Evolutionary conservation across 2,329 filamentous ascomycete genomes (phyloP), one percentile per base, ranked within the genome.

Genomic region (Fusarium sp.): DNA sequence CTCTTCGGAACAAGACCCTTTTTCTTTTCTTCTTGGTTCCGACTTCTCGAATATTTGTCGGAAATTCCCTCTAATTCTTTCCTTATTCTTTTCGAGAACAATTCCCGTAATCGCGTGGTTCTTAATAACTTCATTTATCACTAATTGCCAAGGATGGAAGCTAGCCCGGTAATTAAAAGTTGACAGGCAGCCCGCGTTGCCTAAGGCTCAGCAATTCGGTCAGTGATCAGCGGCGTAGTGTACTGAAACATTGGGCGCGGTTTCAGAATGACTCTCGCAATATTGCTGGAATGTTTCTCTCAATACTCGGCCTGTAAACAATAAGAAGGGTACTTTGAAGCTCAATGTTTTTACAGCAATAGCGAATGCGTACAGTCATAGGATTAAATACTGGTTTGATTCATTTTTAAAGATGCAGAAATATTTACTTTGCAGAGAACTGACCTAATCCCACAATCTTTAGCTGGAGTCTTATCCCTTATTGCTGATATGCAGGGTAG

Each of bases 261-360:
- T 66, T 66, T 66, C 62, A 66, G 25, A 29, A 29, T 47, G 54
- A 54, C 29, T 41, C 9, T 62, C 32, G 2, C 9, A 41, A 59
- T 32, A 2, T 22, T 3, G 6, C n/a, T 61, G 62, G 62, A 66
- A 66, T 65, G 59, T 43, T 57, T 40, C 38, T 11, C 3, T 8
- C 25, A 15, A 34, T 18, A 22, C 13, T 20, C 16, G 16, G 34
- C 5, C 6, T 38, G 34, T 38, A 29, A 40, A 43, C n/a, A 32
- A 25, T 9, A 13, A 9, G 10, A 8, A 44, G 8, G 8, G 12
- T 5, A 16, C 18, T 38, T 38, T 11, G 10, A 16, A 11, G 10
- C 8, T 20, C 8, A 18, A 40, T 40, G 8, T 46, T 56, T 46
- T 8, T 4, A 55, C 15, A 24, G 18, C 16, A 8, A 41, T 15